Percentiles rank a stretch among this genome's conserved stretches.
Evolutionary conservation across 768 basidiomycete genomes (phyloP).

Genomic region (Rhizopogon vesiculosus): DNA sequence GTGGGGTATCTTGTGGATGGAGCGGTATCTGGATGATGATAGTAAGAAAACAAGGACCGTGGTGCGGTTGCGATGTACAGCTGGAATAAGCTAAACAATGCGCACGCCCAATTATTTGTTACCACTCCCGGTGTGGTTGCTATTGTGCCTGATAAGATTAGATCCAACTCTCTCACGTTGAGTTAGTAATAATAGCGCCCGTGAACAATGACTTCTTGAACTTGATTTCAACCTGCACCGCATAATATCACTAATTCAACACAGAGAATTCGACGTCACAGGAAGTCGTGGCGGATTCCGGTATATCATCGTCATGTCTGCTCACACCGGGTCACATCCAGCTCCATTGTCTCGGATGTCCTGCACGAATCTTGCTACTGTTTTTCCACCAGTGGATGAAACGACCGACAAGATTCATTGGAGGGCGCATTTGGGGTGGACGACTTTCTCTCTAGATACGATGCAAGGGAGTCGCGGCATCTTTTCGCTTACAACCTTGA

Average conservation of each 20-base stretch:
- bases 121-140: neutral
- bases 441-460: too few species aligned
- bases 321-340: neutral
- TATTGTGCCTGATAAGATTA: slow-evolving; percentile 20
- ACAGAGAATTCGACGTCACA: neutral
- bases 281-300: neutral
- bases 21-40: slow-evolving; percentile 3
- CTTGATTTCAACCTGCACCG: too few species aligned
- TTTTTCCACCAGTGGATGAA: too few species aligned
- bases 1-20: neutral
- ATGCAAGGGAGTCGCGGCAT: too few species aligned
- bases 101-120: neutral
- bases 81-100: slow-evolving; percentile 2
- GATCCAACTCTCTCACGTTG: slow-evolving; percentile 1
- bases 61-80: slow-evolving; percentile 1
- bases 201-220: too few species aligned
- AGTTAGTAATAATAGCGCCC: too few species aligned
- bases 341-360: too few species aligned
- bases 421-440: too few species aligned
- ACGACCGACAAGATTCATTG: too few species aligned
- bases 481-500: too few species aligned
- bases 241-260: neutral
- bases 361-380: too few species aligned
- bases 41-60: slow-evolving; percentile 5
- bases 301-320: neutral